Base-by-base conservation (phyloP, 805 yeast genomes). In the Cyberlindnera mycetangii region DNA sequence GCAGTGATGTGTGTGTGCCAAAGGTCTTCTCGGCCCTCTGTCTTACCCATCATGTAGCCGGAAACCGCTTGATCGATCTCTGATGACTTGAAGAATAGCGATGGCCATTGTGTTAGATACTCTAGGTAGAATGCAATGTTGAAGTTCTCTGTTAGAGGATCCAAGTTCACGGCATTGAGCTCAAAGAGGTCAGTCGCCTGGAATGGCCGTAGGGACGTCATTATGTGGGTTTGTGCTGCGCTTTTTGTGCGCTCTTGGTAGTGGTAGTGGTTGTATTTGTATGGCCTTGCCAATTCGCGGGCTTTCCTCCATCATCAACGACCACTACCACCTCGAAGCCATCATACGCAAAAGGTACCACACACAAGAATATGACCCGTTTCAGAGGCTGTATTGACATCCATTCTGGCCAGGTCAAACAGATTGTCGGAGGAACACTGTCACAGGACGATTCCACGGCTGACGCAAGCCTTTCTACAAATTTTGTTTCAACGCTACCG, bases 1-100 rank as follows among this genome's bases (percentile, higher is more conserved):
- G 99, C 98, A 0, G 98, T 89, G 39, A 93, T 89, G 63, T 93
- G 99, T 1, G 96, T 79, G 60, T 93, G 99, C 96, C 97, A 92
- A 48, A 89, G 93, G 37, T 74, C 78, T 5, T 75, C 79, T 30
- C 71, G 71, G 0, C 99, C 99, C 62, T 93, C 99, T 1, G 95
- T 83, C 63, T 93, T 93, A n/a, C 95, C 98, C 80, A 93, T 80
- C 95, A 93, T 83, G 60, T 85, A 85, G 0, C 90, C 92, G 27
- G 86, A 67, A 5, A 62, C 51, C 7, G 33, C 50, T 48, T 65
- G 63, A 0, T 70, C 65, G 12, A 69, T 58, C 50, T 76, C 82
- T 2, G 67, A 68, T 10, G 90, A 78, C 60, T 89, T 85, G 76
- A 89, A 92, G 65, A 89, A 85, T 37, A 93, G 68, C 27, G 89